These are phyloP conservation scores for Ogataea polymorpha DNA, from an alignment of 805 yeast species.

Conservation along the genomic window DNA sequence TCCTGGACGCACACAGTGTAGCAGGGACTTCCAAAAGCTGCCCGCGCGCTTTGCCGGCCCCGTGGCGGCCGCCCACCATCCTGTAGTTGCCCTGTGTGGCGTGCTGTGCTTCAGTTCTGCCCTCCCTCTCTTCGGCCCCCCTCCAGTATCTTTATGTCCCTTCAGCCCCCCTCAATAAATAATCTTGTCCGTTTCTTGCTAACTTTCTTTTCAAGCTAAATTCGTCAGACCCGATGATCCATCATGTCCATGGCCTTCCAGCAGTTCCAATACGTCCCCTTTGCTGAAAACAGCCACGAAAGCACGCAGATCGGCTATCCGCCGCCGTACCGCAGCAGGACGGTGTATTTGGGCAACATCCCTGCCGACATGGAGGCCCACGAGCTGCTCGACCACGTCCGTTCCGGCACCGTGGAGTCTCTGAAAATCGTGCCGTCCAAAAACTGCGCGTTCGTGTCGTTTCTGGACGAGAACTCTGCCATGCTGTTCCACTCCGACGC, in stretches of 20 bases:
- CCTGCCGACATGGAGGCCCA: conserved; percentile 78
- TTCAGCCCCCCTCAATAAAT: not conserved
- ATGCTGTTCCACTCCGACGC: conserved; percentile 92
- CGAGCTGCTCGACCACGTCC: conserved; percentile 83
- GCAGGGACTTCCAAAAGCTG: too few relatives aligned
- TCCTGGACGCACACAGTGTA: too few relatives aligned
- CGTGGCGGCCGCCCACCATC: too few relatives aligned
- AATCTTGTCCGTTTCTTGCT: conserved; percentile 3
- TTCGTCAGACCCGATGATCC: conserved; percentile 2
- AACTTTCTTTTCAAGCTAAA: conserved; percentile 5
- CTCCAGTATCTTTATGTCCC: not conserved
- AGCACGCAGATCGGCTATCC: conserved; percentile 1
- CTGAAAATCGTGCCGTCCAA: conserved; percentile 77
- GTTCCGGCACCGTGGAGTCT: conserved; percentile 85
- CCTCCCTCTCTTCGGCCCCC: too few relatives aligned
- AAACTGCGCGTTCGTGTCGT: conserved; percentile 86
- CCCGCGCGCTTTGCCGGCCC: too few relatives aligned
- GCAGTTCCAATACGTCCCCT: conserved; percentile 10
- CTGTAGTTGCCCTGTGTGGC: too few relatives aligned
- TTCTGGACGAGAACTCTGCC: conserved; percentile 85
- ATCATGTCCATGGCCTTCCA: conserved; percentile 19
- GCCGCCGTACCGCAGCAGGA: conserved; percentile 50
- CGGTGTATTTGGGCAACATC: conserved; percentile 86
- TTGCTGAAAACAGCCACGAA: conserved; percentile 1
- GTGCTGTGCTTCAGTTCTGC: too few relatives aligned